Base-by-base conservation (phyloP, 768 basidiomycete species). In the Suillus brevipes region DNA sequence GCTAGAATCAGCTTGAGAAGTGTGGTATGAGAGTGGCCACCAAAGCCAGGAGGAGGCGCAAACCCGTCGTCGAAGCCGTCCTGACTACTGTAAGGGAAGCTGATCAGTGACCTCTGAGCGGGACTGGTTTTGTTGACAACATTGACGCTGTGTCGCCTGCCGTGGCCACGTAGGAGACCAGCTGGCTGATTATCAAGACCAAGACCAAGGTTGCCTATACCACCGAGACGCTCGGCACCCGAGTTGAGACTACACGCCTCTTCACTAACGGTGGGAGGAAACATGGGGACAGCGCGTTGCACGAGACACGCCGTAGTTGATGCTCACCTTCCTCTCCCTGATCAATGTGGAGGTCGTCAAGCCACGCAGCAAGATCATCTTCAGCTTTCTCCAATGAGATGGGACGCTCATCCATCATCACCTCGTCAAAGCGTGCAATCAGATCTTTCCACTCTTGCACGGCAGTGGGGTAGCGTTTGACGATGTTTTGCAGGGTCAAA, bases 71-170 rank as follows among this genome's bases (percentile, higher is more conserved):
- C 94, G 70, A 88, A 91, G 25, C 83, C 84, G 36, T 94, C 93
- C 67, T 86, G 86, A 58, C 77, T 76, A 59, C 71, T 75, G 70
- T 81, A 85, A 36, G 81, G 78, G 67, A 83, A 87, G 64, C 81
- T 85, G 66, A 85, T 81, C n/a, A n/a, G n/a, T 20, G 85, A 82
- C 23, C 67, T 77, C 70, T 88, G 87, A 60, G 81, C 78, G 25
- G 64, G 20, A 53, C 74, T 75, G 18, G 86, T 72, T 75, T 95
- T 94, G 76, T 92, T 93, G 66, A 94, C 87, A 40, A 96, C 93
- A 71, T 95, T 96, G 67, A 96, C 94, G 68, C 93, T 95, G 76
- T 95, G 93, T 64, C 95, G 83, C 53, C 95, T 85, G 45, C 92
- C 94, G 73, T 97, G 95, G 31, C 92, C 92, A 65, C 92, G 88